Conservation (phyloP, 108 stramenopile genomes). For the Craspedostauros australis region DNA sequence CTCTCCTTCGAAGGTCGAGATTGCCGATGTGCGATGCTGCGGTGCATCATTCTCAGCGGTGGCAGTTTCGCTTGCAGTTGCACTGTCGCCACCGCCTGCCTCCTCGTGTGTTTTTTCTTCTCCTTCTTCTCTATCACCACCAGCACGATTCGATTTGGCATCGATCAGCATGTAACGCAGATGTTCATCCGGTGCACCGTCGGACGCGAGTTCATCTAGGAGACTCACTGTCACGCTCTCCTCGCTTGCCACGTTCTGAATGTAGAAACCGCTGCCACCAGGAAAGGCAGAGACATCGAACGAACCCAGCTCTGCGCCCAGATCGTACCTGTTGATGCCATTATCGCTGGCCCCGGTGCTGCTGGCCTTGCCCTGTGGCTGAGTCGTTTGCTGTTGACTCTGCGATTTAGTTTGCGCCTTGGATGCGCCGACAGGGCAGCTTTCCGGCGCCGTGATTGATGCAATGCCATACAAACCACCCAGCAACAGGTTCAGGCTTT, state of each 20-base stretch:
- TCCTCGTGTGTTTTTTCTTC: too few species aligned
- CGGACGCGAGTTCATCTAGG: conserved; percentile 16
- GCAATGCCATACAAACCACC: conserved; percentile 38
- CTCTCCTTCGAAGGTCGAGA: too few species aligned
- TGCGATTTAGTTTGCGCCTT: conserved; percentile 1
- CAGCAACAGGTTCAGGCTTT: conserved; percentile 42
- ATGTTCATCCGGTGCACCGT: too few species aligned
- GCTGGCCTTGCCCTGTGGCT: background rate
- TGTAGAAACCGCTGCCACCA: conserved; percentile 52
- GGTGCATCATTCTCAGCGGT: too few species aligned
- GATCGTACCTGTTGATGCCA: conserved; percentile 24
- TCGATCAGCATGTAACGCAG: background rate
- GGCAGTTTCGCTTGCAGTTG: too few species aligned
- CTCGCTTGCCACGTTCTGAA: conserved; percentile 47
- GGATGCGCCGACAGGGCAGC: conserved; percentile 8
- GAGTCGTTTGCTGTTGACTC: background rate
- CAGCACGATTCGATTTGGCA: background rate
- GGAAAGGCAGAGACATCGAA: conserved; percentile 59
- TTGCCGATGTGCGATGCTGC: too few species aligned
- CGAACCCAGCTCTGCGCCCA: conserved; percentile 41
- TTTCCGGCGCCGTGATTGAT: background rate
- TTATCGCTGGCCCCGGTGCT: background rate
- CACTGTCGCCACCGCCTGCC: too few species aligned
- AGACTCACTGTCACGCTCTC: conserved; percentile 34
- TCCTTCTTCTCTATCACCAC: background rate